phyloP scores from a whole-genome alignment of 805 yeast species.

The Lipomyces yamanashiensis region DNA sequence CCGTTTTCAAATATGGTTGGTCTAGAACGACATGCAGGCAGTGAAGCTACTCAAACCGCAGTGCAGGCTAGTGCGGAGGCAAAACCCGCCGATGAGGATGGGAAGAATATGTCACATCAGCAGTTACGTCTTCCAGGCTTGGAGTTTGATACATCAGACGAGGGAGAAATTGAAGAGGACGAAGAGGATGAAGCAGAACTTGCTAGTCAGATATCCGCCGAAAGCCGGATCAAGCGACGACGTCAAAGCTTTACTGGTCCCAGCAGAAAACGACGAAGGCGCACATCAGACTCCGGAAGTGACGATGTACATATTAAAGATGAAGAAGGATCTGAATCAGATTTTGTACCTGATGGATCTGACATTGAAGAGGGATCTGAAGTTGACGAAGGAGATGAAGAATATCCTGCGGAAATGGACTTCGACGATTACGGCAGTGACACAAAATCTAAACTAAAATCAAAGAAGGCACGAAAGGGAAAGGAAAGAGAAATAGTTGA shows the following conservation, averaged over 20 bases:
- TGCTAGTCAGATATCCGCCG: conserved; percentile 1
- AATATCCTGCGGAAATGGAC: conserved; percentile 40
- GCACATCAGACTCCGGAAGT: conserved; percentile 13
- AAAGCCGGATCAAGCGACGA: conserved; percentile 16
- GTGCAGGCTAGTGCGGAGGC: conserved; percentile 1
- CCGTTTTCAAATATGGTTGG: conserved; percentile 81
- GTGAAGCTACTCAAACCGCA: conserved; percentile 26
- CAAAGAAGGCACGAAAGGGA: conserved; percentile 15
- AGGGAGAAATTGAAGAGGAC: conserved; percentile 40
- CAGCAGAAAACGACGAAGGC: neutral
- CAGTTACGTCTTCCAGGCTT: conserved; percentile 34
- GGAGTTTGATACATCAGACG: conserved; percentile 37
- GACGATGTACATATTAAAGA: conserved; percentile 14
- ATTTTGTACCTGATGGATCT: conserved; percentile 22
- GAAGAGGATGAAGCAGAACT: conserved; percentile 38
- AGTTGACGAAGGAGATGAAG: conserved; percentile 25
- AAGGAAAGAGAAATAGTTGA: conserved; percentile 38
- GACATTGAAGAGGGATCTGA: conserved; percentile 24
- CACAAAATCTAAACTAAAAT: neutral
- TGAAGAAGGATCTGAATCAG: conserved; percentile 20
- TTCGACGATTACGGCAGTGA: conserved; percentile 36
- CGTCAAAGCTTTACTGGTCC: neutral
- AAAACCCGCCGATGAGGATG: conserved; percentile 6
- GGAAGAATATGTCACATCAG: conserved; percentile 28
- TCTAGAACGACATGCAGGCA: conserved; percentile 52